These are phyloP conservation scores for Erysimum cheiranthoides DNA, from an alignment of 345 rosid genomes.

Conservation along the genomic window DNA sequence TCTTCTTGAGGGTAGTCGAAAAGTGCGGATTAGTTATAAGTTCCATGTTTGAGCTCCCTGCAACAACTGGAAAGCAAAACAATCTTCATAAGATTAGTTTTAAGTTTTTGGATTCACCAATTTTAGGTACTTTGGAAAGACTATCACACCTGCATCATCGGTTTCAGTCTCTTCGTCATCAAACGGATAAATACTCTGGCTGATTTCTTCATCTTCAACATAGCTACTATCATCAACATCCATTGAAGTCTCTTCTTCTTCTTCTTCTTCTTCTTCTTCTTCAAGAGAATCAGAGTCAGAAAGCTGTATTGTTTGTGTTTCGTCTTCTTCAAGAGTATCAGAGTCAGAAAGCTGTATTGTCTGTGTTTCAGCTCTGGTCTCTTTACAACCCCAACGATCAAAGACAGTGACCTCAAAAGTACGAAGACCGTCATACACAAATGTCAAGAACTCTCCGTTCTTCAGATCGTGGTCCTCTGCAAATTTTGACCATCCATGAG, in stretches of 20 bases:
- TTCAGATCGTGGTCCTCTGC: slow-evolving; percentile 33
- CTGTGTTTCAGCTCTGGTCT: slow-evolving; percentile 23
- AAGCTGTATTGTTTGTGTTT: background rate
- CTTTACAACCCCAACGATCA: slow-evolving; percentile 24
- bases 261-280: too few species aligned
- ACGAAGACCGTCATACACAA: slow-evolving; percentile 27
- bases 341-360: background rate
- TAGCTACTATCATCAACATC: background rate
- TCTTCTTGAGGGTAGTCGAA: background rate
- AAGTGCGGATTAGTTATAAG: slow-evolving; percentile 19
- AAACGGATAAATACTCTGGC: slow-evolving; percentile 3
- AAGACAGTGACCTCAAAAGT: slow-evolving; percentile 40
- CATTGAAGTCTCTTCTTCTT: background rate
- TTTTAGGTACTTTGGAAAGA: background rate
- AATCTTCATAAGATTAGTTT: background rate
- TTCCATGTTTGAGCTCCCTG: background rate
- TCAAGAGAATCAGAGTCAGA: too few species aligned
- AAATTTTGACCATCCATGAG: slow-evolving; percentile 38
- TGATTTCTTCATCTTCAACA: slow-evolving; percentile 19
- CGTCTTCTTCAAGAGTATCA: background rate
- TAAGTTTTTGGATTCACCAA: background rate
- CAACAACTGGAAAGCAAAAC: slow-evolving; percentile 27
- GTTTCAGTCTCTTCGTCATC: slow-evolving; percentile 12
- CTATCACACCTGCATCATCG: slow-evolving; percentile 13
- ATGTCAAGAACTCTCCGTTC: slow-evolving; percentile 38